Percentiles rank a stretch among this genome's conserved stretches.
Evolutionary conservation across 768 basidiomycete genomes (phyloP).

Genomic region (Phanerodontia chrysosporium): DNA sequence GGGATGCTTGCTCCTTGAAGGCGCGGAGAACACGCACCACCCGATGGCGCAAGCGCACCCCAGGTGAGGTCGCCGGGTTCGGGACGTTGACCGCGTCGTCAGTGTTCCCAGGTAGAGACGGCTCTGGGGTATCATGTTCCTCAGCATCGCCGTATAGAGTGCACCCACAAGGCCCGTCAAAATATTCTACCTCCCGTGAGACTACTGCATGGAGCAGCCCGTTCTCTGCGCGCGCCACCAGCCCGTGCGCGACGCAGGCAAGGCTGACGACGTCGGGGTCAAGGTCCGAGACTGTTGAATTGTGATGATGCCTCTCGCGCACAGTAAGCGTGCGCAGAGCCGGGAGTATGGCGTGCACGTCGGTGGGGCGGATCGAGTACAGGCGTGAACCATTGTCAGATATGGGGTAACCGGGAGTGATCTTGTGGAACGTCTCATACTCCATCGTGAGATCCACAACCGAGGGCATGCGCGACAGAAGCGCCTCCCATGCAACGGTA

Average conservation of each 20-base stretch:
- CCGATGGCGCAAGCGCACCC: too few species aligned
- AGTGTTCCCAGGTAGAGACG: too few species aligned
- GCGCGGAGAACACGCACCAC: too few species aligned
- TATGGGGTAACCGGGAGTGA: too few species aligned
- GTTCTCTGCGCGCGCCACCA: background rate
- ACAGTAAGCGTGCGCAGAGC: background rate
- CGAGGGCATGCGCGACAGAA: background rate
- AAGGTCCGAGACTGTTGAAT: background rate
- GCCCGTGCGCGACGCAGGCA: background rate
- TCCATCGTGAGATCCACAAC: background rate
- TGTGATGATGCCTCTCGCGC: background rate
- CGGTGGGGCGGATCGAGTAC: background rate
- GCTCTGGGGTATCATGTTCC: too few species aligned
- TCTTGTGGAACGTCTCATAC: background rate
- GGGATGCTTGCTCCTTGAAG: too few species aligned
- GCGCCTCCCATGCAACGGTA: background rate
- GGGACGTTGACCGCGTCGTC: too few species aligned
- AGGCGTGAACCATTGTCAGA: background rate
- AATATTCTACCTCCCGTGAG: too few species aligned
- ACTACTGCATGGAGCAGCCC: too few species aligned
- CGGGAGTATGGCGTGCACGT: background rate
- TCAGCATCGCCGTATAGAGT: too few species aligned
- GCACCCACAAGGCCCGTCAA: too few species aligned
- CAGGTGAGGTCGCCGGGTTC: too few species aligned
- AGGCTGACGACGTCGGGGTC: background rate